Percentiles rank a stretch among this genome's conserved stretches.
These are phyloP conservation scores for Trichoderma hamatum DNA, from an alignment of 2,329 filamentous ascomycete species.

Conservation along the genomic window DNA sequence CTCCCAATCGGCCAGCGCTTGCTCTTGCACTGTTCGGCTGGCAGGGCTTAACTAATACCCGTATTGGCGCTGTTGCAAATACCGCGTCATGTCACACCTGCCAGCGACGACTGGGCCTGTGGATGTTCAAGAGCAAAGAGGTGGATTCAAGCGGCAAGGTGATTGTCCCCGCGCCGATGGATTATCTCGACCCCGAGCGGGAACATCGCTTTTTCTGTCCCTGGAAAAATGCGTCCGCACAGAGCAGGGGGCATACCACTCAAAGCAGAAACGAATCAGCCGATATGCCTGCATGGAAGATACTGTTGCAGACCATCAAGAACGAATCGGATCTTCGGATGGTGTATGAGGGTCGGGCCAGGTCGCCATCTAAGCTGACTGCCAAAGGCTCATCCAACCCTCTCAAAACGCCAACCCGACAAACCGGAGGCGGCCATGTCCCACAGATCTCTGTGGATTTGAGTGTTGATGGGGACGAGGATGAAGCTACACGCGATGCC, in stretches of 20 bases:
- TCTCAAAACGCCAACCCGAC: slow-evolving; percentile 25
- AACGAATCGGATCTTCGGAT: slow-evolving; percentile 60
- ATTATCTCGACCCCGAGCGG: slow-evolving; percentile 66
- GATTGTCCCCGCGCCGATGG: slow-evolving; percentile 63
- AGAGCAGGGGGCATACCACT: slow-evolving; percentile 49
- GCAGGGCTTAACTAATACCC: slow-evolving; percentile 63
- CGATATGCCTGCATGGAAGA: slow-evolving; percentile 57
- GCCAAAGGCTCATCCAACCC: slow-evolving; percentile 29
- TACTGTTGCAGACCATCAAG: slow-evolving; percentile 56
- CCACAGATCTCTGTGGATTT: slow-evolving; percentile 24
- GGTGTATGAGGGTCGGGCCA: slow-evolving; percentile 40
- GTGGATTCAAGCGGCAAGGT: slow-evolving; percentile 58
- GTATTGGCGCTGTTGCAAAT: slow-evolving; percentile 65
- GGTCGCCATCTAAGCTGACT: slow-evolving; percentile 34
- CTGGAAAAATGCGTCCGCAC: slow-evolving; percentile 69
- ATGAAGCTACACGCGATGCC: slow-evolving; percentile 51
- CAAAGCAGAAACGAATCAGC: slow-evolving; percentile 40
- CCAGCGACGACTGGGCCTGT: slow-evolving; percentile 84
- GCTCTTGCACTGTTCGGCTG: slow-evolving; percentile 74
- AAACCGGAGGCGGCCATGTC: not conserved
- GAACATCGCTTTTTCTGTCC: slow-evolving; percentile 86
- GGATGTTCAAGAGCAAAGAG: slow-evolving; percentile 85
- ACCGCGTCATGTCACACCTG: slow-evolving; percentile 83
- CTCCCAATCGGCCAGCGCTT: slow-evolving; percentile 64
- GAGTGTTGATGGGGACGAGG: slow-evolving; percentile 37